Base-by-base conservation (phyloP, 2,329 filamentous ascomycete genomes). In the Diatrype stigma region DNA sequence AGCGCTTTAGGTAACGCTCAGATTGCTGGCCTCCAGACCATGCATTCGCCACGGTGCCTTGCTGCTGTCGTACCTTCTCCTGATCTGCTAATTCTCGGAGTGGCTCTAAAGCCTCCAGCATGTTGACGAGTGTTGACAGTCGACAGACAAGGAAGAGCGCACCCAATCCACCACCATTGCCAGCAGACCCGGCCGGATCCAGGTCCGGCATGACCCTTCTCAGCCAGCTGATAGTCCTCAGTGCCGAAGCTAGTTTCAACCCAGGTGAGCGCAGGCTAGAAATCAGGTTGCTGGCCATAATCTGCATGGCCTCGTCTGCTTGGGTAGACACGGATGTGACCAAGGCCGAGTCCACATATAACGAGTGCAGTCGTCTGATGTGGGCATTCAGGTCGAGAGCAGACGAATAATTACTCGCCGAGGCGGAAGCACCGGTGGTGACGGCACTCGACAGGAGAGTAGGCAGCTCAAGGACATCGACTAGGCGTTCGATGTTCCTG, bases 371-470 rank as follows among this genome's bases (percentile, higher is more conserved):
- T 7, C 94, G 84, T 60, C 90, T 89, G 65, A 96, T 94, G 67
- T 97, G 94, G n/a, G 89, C 87, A 65, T 96, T 88, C 2, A 99
- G 78, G 68, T 99, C 94, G 32, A 99, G 77, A 0, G 92, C 92
- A 0, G 90, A 89, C 2, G 91, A 86, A 73, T 96, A 96, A 59
- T 90, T 95, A 53, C 85, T 82, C 3, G 83, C 76, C 3, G 70
- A 59, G 2, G 71, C 66, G n/a, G 71, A 72, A n/a, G 77, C 71
- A 23, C 77, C 77, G 1, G 79, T 72, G 3, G 80, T 80, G 51
- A 92, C 86, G 44, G 92, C 86, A 2, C 92, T 91, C 12, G 89
- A 87, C 14, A 99, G 80, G 32, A 97, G 74, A 0, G 87, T 85
- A 0, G 94, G 94, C 28, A 99, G 80, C 63, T 97, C 93, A 52